Evolutionary conservation across 2,329 filamentous ascomycete species (phyloP).

Genomic region (Fusarium napiforme): DNA sequence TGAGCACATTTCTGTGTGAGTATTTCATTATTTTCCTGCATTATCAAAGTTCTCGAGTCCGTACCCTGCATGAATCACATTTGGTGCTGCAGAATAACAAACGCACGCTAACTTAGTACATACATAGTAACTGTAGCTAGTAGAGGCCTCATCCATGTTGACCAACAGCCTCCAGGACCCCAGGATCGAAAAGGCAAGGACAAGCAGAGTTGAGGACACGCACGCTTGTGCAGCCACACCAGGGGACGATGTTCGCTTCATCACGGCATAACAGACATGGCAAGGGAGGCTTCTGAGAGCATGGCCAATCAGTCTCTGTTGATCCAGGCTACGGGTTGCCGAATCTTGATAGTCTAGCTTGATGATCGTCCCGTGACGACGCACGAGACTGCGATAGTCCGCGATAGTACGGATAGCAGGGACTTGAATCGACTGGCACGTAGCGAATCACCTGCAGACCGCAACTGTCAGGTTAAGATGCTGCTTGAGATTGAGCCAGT

Average conservation of each 20-base stretch:
- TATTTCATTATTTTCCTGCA: not conserved
- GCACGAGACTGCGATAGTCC: constrained; percentile 35
- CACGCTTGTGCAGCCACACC: constrained; percentile 22
- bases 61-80: constrained; percentile 44
- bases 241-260: constrained; percentile 31
- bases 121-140: not conserved
- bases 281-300: not conserved
- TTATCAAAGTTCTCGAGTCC: constrained; percentile 34
- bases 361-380: constrained; percentile 33
- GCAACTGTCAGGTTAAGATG: constrained; percentile 26
- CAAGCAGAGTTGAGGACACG: constrained; percentile 5
- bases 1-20: constrained; percentile 17
- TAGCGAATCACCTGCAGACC: constrained; percentile 40
- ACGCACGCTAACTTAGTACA: not conserved
- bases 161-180: not conserved
- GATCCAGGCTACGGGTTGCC: constrained; percentile 1
- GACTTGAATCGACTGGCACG: constrained; percentile 12
- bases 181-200: constrained; percentile 12
- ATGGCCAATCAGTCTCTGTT: constrained; percentile 4
- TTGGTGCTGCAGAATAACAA: constrained; percentile 22
- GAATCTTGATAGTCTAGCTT: constrained; percentile 17
- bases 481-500: constrained; percentile 17
- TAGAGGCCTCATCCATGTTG: constrained; percentile 15
- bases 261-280: constrained; percentile 32
- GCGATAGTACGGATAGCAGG: not conserved